Evolutionary conservation across 768 basidiomycete species (phyloP).

Genomic region (Termitomyces sp.): DNA sequence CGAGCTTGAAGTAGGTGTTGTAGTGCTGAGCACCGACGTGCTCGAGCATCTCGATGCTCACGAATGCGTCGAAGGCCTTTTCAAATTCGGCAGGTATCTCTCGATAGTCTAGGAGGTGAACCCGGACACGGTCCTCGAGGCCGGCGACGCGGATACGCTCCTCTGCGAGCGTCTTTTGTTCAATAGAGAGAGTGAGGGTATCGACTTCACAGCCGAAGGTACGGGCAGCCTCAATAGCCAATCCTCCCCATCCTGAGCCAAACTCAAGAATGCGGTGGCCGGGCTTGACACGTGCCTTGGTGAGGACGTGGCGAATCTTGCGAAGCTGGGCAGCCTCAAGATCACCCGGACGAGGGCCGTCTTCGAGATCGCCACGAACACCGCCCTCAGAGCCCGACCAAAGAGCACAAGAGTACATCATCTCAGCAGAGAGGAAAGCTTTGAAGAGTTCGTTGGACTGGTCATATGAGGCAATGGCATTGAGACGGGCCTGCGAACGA

Average conservation of each 20-base stretch:
- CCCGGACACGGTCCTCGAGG: constrained; percentile 65
- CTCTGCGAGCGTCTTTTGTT: constrained; percentile 86
- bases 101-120: constrained; percentile 89
- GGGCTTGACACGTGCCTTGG: constrained; percentile 69
- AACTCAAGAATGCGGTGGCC: constrained; percentile 87
- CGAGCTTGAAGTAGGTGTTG: constrained; percentile 68
- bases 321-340: constrained; percentile 80
- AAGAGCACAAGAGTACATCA: constrained; percentile 93
- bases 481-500: constrained; percentile 67
- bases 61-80: constrained; percentile 74
- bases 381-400: constrained; percentile 82
- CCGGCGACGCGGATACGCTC: constrained; percentile 76
- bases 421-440: constrained; percentile 80
- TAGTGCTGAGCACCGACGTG: constrained; percentile 58
- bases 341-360: constrained; percentile 56
- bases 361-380: constrained; percentile 63
- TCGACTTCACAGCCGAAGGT: constrained; percentile 82
- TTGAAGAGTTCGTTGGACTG: constrained; percentile 89
- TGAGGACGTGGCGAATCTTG: constrained; percentile 81
- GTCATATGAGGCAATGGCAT: constrained; percentile 86
- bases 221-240: constrained; percentile 82
- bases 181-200: constrained; percentile 81
- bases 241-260: constrained; percentile 91
- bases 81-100: constrained; percentile 81
- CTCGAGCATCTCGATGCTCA: constrained; percentile 84